Evolutionary conservation across 306 rosid genomes (phyloP), one percentile per base, ranked within the genome.

Genomic region (Aeschynomene evenia): DNA sequence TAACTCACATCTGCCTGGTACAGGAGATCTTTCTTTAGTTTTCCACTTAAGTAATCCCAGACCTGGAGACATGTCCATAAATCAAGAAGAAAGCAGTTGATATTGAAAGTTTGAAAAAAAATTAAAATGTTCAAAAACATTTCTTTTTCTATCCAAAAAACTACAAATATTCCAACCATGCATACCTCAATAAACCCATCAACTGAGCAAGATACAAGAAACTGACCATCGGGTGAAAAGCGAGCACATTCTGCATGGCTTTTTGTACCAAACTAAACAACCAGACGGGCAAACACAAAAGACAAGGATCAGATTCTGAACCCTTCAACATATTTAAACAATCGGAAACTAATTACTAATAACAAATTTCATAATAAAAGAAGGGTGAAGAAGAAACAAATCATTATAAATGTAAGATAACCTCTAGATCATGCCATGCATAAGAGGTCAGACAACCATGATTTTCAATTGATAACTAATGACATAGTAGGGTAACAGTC

Each of bases 211-310:
- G 99, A 95, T 57, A 95, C 89, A 14, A 95, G 99, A 91, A 87
- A 91, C 85, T 95, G 99, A 60, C 97, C 99, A 80, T 95, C 99
- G 36, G 99, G 99, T 43, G 99, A 95, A 88, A 95, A 95, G 62
- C 84, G 75, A 54, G 99, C 97, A 82, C 88, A 85, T 84, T 95
- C 99, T 45, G 99, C 97, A 71, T 95, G 92, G 83, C 95, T 95
- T 77, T 95, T 95, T 31, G 96, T 79, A 67, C 99, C 97, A 77
- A 95, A 95, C 99, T 94, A 77, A 66, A 70, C 52, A 56, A 49
- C 45, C 54, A 80, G 46, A 68, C 59, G 20, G 37, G 33, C 58
- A 70, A 52, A 67, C 61, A 63, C 46, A 29, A 75, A 26, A 26
- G 66, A 74, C 26, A 40, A 63, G 49, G 23, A 53, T 57, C 61